Evolutionary conservation across 2,329 filamentous ascomycete species (phyloP), one percentile per base, ranked within the genome.

Genomic region (Aspergillus floridensis): DNA sequence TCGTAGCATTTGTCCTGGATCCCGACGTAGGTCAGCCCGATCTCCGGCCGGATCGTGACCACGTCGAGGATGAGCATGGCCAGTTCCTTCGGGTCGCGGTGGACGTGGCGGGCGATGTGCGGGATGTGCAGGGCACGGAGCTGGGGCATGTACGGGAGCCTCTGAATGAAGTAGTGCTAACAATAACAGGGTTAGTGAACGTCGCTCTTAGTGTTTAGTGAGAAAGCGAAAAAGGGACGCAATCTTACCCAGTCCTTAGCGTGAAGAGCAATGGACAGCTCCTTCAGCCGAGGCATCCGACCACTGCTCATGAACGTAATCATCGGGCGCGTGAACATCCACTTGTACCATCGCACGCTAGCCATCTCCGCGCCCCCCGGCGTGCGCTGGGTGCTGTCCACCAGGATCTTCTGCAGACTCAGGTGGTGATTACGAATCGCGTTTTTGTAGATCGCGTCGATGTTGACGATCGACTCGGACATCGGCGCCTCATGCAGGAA

Each of bases 1-100:
- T 95, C 91, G 69, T 90, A 95, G 74, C 91, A 95, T 73, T 92
- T 93, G 46, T 79, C 80, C n/a, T 82, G 82, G 56, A 95, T 84
- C 19, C 88, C 91, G 66, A 93, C 83, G 69, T 93, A 93, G 73
- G 87, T 91, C 14, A 95, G 80, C 68, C 88, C 86, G 26, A 93
- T 84, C 66, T 93, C 89, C 0, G 89, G 88, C 4, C 89, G 84
- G 16, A 95, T 79, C 12, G 88, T 87, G 56, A 93, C 86, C 49
- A 93, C 90, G 71, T 93, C 89, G 32, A 92, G 82, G 50, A 93
- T 84, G 70, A 93, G 89, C 62, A 91, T 79, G 0, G 89, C 90
- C 31, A 92, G 80, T 70, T 95, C 91, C 62, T 84, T 84, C 1
- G 86, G 82, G 56, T 90, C 86, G 69, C 84, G 71, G 71, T 86